Base-by-base conservation (phyloP, 1,284 basidiomycete species). In the Cutaneotrichosporon sp. region DNA sequence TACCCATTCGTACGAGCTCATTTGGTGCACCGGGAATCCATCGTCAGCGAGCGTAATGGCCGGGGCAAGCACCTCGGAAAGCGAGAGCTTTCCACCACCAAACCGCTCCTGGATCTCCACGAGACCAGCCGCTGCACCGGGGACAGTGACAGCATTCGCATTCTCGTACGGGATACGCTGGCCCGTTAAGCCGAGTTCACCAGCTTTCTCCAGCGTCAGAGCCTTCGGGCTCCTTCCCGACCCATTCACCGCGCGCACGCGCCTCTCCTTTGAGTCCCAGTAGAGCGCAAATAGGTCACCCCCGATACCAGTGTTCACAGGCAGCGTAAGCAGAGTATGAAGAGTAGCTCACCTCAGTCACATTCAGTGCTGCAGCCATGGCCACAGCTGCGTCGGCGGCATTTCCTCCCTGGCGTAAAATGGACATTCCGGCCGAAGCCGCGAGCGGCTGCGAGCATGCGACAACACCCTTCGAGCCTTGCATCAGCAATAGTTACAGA, bases 81-180 rank as follows among this genome's bases (percentile, higher is more conserved):
- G 76, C 9, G 85, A 84, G 1, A 97, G 73, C 62, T 87, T 89
- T 16, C 90, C 89, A 70, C 86, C 90, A 13, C 94, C 94, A 61
- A 96, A 86, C 52, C 83, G 81, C 61, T 89, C 85, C 47, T 95
- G 84, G 0, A 91, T 90, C 75, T 97, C 93, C 22, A 90, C 84
- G 91, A 94, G 96, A 13, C 90, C 90, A 22, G 91, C 90, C 4
- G 92, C 89, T 26, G 90, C 89, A 56, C 94, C 93, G 66, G 94
- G 94, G 2, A 97, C 93, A 0, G 94, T 97, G 9, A 91, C 92
- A n/a, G 87, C 84, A 76, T 94, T 92, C 22, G 94, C 78, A 73
- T 91, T 87, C 2, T 84, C 86, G 8, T 83, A 76, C 2, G 89
- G 89, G 62, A 92, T 90, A 13, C 58, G 58, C 21, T 57, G 36